Base-by-base conservation (phyloP, 441 rosid genomes). In the Codiaeum variegatum region DNA sequence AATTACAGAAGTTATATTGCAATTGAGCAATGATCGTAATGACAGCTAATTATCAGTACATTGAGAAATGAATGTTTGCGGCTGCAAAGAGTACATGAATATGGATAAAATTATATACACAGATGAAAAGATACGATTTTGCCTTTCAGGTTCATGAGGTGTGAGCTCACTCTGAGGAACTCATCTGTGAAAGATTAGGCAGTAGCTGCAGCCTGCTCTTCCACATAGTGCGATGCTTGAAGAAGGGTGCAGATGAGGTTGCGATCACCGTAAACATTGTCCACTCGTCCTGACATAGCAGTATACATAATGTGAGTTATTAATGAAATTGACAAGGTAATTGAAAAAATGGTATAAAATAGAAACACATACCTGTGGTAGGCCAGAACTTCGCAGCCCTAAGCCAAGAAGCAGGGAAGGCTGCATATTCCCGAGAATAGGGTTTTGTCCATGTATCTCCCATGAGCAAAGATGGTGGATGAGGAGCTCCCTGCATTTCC, bases 331-430 rank as follows among this genome's bases (percentile, higher is more conserved):
- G 52, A 36, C 44, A 5, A n/a, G 54, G 34, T 29, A 23, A 40
- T 12, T 10, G 12, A 31, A 6, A 29, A 44, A 26, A 65, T 44
- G 47, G 34, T 23, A 64, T 1, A 46, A 59, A 42, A 36, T 4
- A 19, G 62, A 29, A 9, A 29, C 29, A 62, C 63, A 31, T 76
- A 91, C 97, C 90, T 71, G 98, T 91, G 56, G 67, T 74, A n/a
- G 99, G 99, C 99, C 99, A 94, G 89, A 94, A 92, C 83, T 94
- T 94, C 5, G 94, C 77, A 68, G 73, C 40, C 0, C 92, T 91
- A 77, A 94, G 97, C 99, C 99, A 94, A 29, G 99, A 75, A 75
- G 98, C 98, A 26, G 98, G 96, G 89, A 87, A 92, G 70, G 94
- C 98, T 28, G 99, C 99, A 70, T 88, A 90, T 72, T 92, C 96